A percentile compares a stretch with the other conserved stretches of the same genome.
Evolutionary conservation across 192 early-diverging fungal genomes (phyloP).

Genomic region (Backusella psychrophila): DNA sequence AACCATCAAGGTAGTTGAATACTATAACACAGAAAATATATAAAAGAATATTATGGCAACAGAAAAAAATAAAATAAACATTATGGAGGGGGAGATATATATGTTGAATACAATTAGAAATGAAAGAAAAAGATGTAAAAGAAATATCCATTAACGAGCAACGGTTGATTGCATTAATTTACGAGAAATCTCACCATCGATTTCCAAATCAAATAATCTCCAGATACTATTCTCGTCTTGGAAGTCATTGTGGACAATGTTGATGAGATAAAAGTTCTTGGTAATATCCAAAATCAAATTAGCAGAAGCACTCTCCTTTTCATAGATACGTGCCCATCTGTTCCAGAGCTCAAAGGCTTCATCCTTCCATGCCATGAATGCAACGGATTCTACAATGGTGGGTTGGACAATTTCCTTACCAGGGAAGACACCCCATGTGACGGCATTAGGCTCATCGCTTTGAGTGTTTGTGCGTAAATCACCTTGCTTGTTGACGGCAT

Average conservation of each 20-base stretch:
- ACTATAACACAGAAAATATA: conserved; percentile 3
- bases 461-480: conserved; percentile 89
- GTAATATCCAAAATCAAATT: conserved; percentile 61
- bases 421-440: conserved; percentile 99
- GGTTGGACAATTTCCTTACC: conserved; percentile 95
- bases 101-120: conserved; percentile 8
- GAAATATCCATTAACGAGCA: background rate
- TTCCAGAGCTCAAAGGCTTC: conserved; percentile 95
- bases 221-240: conserved; percentile 69
- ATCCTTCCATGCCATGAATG: conserved; percentile 96
- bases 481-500: conserved; percentile 85
- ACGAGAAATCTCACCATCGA: conserved; percentile 23
- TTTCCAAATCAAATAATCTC: conserved; percentile 58
- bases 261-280: conserved; percentile 86
- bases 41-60: background rate
- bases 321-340: conserved; percentile 84
- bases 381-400: conserved; percentile 88
- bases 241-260: conserved; percentile 95
- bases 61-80: background rate
- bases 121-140: background rate
- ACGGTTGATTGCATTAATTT: background rate
- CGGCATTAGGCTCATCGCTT: conserved; percentile 85
- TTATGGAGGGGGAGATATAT: background rate
- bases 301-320: conserved; percentile 39
- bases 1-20: conserved; percentile 8